Base-by-base conservation (phyloP, 2,329 filamentous ascomycete genomes). In the Fusarium acutatum region DNA sequence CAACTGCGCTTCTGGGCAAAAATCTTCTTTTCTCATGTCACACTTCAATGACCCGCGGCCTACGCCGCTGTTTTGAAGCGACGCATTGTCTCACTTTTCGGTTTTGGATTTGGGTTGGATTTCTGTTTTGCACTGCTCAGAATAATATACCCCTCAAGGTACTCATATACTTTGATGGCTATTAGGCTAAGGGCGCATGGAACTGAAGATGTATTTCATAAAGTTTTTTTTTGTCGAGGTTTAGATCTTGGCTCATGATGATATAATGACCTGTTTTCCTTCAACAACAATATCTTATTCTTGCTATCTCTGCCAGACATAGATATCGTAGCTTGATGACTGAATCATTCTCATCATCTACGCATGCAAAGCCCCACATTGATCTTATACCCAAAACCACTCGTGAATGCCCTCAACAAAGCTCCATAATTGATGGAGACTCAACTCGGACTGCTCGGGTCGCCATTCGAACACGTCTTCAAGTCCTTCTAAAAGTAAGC, bases 81-180 rank as follows among this genome's bases (percentile, higher is more conserved):
- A 66, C 40, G 44, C 57, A 35, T 59, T 43, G 57, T 61, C 54
- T 71, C 54, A 41, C 52, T 58, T 50, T 41, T 59, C 18, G 34
- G 30, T 56, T 30, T n/a, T n/a, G 50, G 10, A 20, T 63, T 41
- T 40, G 52, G 41, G 67, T 57, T 68, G 57, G 22, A 44, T 59
- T 20, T 50, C 14, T 40, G 47, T 69, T 58, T 57, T 63, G 44
- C 50, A 67, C 46, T 54, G 44, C 71, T 59, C 35, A 64, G 64
- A 69, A 68, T 61, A 74, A 65, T 74, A 74, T 75, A 75, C 67
- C 71, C 75, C 62, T 64, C 43, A 40, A 64, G 62, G 52, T 66
- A 65, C 61, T 71, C 30, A 40, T 52, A 40, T 63, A 62, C 46
- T 67, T 67, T 56, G 57, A 53, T 58, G 52, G 61, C 61, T 71